phyloP scores from a whole-genome alignment of 2,329 filamentous ascomycete genomes.

The Cryphonectria naterciae region DNA sequence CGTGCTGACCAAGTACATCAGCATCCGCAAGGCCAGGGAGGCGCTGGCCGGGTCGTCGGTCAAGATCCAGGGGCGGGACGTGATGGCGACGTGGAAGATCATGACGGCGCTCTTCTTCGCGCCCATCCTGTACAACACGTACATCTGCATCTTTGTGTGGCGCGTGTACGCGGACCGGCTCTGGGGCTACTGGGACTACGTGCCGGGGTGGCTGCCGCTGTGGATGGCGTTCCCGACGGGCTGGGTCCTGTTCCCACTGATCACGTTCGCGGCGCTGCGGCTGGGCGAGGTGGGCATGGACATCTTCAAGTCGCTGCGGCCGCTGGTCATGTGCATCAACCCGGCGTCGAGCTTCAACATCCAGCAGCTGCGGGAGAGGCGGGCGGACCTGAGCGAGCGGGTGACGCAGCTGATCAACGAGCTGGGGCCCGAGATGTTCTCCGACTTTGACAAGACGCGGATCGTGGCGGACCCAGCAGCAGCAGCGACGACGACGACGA shows the following conservation, averaged over 20 bases:
- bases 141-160: conserved; percentile 73
- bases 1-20: conserved; percentile 81
- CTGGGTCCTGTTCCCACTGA: conserved; percentile 79
- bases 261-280: conserved; percentile 90
- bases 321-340: conserved; percentile 81
- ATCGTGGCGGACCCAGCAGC: conserved; percentile 62
- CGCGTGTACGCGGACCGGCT: conserved; percentile 83
- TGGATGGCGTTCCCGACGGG: conserved; percentile 77
- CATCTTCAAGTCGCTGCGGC: conserved; percentile 91
- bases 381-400: conserved; percentile 75
- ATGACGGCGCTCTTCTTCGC: conserved; percentile 84
- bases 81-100: conserved; percentile 93
- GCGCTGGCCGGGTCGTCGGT: conserved; percentile 85
- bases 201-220: conserved; percentile 79
- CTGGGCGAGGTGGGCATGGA: conserved; percentile 99
- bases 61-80: conserved; percentile 85
- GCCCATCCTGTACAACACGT: conserved; percentile 80
- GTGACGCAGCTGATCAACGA: conserved; percentile 95
- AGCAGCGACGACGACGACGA: not conserved
- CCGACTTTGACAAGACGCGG: conserved; percentile 85
- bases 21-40: conserved; percentile 78
- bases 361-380: conserved; percentile 72
- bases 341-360: conserved; percentile 85
- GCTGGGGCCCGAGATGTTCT: conserved; percentile 92
- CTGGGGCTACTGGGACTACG: conserved; percentile 80